These are phyloP conservation scores for Pleurotus platypus DNA, from an alignment of 768 basidiomycete species.

Conservation along the genomic window DNA sequence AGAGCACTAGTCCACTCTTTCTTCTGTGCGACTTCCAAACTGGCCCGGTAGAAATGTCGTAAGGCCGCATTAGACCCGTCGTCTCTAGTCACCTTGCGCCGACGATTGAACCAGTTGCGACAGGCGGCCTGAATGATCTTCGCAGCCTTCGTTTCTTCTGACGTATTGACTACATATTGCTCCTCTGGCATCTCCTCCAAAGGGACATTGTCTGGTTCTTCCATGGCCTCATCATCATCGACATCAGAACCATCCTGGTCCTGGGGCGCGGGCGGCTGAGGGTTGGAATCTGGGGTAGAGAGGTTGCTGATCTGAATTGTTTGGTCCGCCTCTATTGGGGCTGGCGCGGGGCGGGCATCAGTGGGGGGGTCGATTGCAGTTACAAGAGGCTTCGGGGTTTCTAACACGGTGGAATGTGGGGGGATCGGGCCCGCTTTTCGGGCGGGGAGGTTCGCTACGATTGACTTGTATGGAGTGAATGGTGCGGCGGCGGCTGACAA, in stretches of 20 bases:
- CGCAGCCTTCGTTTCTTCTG: conserved; percentile 22
- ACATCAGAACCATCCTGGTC: neutral
- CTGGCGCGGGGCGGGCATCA: no score
- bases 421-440: neutral
- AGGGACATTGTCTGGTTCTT: neutral
- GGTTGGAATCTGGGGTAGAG: neutral
- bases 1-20: conserved; percentile 22
- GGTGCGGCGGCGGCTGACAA: neutral
- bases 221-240: neutral
- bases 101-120: conserved; percentile 3
- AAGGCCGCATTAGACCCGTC: conserved; percentile 16
- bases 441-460: neutral
- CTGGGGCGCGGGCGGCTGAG: neutral
- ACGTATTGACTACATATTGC: conserved; percentile 9
- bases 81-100: conserved; percentile 2
- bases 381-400: no score
- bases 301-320: neutral
- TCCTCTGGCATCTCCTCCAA: neutral
- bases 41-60: conserved; percentile 22
- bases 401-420: neutral
- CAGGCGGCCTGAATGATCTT: conserved; percentile 15
- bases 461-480: conserved; percentile 1
- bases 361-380: no score
- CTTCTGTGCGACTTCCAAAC: conserved; percentile 19
- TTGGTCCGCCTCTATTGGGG: no score